Percentiles rank a stretch among this genome's conserved stretches.
Evolutionary conservation across 2,329 filamentous ascomycete species (phyloP).

Genomic region (Epichloe coenophiala): DNA sequence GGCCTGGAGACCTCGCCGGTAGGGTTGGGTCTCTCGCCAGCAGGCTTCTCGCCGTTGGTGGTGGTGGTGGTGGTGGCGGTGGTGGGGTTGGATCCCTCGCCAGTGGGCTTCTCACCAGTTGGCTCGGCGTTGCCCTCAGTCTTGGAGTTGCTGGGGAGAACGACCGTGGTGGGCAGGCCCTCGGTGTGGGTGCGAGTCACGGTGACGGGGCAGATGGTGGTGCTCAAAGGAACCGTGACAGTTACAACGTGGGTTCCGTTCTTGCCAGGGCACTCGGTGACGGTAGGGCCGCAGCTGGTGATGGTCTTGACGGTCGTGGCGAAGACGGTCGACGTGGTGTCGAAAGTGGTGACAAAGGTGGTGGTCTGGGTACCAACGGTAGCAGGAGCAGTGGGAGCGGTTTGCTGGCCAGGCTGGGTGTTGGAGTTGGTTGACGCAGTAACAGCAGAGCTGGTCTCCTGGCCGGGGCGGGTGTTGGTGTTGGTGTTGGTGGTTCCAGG

Average conservation of each 20-base stretch:
- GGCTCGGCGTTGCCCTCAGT: slow-evolving; percentile 4
- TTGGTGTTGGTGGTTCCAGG: slow-evolving; percentile 5
- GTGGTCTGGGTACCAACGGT: neutral
- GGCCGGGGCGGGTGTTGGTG: slow-evolving; percentile 1
- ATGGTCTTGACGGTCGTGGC: slow-evolving; percentile 35
- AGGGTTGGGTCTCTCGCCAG: slow-evolving; percentile 5
- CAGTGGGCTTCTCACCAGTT: slow-evolving; percentile 8
- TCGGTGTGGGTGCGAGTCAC: slow-evolving; percentile 32
- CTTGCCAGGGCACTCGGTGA: slow-evolving; percentile 37
- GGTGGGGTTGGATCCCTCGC: slow-evolving; percentile 5
- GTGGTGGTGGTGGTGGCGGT: neutral
- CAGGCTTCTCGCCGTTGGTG: neutral
- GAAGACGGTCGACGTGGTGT: slow-evolving; percentile 36
- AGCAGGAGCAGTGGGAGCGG: slow-evolving; percentile 1
- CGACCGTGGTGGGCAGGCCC: slow-evolving; percentile 6
- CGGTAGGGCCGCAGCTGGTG: slow-evolving; percentile 32
- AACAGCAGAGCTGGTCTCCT: slow-evolving; percentile 1
- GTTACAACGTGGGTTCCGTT: slow-evolving; percentile 36
- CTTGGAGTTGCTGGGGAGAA: slow-evolving; percentile 6
- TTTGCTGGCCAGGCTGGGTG: slow-evolving; percentile 1
- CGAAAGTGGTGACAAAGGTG: slow-evolving; percentile 22
- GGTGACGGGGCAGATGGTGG: slow-evolving; percentile 49
- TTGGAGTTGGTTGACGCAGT: neutral
- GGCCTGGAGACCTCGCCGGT: slow-evolving; percentile 6
- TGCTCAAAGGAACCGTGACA: slow-evolving; percentile 41